Evolutionary conservation across 257 asterid genomes (phyloP).

Genomic region (Solanum corneliomulleri): DNA sequence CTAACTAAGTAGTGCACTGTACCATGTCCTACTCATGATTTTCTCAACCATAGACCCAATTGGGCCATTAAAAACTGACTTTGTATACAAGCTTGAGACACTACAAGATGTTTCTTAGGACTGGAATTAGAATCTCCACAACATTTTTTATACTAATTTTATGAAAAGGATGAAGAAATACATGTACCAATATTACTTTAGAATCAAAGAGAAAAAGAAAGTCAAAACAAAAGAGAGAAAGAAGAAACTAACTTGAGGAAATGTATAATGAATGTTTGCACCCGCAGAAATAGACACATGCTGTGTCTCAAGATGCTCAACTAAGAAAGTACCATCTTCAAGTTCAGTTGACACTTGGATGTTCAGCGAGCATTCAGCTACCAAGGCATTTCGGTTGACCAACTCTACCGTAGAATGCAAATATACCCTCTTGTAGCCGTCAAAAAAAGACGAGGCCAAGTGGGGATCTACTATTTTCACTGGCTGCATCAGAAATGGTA

Average conservation of each 20-base stretch:
- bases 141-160: background rate
- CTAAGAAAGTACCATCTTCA: slow-evolving; percentile 41
- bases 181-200: background rate
- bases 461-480: slow-evolving; percentile 94
- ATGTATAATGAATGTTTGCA: slow-evolving; percentile 44
- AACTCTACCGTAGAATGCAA: slow-evolving; percentile 69
- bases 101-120: background rate
- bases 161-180: background rate
- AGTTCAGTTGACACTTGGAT: slow-evolving; percentile 82
- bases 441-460: slow-evolving; percentile 80
- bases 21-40: background rate
- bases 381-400: slow-evolving; percentile 50
- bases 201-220: background rate
- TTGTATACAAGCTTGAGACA: background rate
- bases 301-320: slow-evolving; percentile 70
- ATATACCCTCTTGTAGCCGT: slow-evolving; percentile 49
- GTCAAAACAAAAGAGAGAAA: background rate
- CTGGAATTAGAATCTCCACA: background rate
- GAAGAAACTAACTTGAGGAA: slow-evolving; percentile 63
- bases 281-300: slow-evolving; percentile 54
- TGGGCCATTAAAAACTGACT: background rate
- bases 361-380: slow-evolving; percentile 63
- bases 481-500: slow-evolving; percentile 55
- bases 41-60: background rate
- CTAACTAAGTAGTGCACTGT: background rate